These are phyloP conservation scores for Aspergillus sp. DNA, from an alignment of 2,329 filamentous ascomycete genomes.

Conservation along the genomic window DNA sequence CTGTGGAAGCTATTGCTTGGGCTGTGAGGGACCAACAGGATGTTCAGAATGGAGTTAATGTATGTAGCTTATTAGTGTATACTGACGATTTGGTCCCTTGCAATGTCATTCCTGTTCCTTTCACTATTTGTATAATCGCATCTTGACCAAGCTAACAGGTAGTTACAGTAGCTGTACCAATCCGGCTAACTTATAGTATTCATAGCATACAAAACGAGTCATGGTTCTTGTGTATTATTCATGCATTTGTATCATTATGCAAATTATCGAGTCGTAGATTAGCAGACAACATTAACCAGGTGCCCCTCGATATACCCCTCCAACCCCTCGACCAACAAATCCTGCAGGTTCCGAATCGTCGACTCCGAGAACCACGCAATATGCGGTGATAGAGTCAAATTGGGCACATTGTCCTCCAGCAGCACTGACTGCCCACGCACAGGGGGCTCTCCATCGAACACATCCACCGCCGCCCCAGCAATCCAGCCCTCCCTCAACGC, in stretches of 20 bases:
- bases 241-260: neutral
- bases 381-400: conserved; percentile 53
- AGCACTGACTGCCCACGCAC: conserved; percentile 45
- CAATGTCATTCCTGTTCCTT: too few relatives aligned
- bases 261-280: too few relatives aligned
- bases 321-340: neutral
- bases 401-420: conserved; percentile 45
- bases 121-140: too few relatives aligned
- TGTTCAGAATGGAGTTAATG: too few relatives aligned
- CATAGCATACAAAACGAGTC: too few relatives aligned
- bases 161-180: too few relatives aligned
- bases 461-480: conserved; percentile 50
- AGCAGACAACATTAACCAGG: conserved; percentile 2
- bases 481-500: conserved; percentile 46
- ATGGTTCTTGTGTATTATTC: neutral
- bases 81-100: too few relatives aligned
- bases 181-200: too few relatives aligned
- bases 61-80: too few relatives aligned
- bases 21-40: too few relatives aligned
- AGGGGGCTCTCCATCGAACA: conserved; percentile 46
- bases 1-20: too few relatives aligned
- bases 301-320: conserved; percentile 3
- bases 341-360: conserved; percentile 48
- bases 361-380: conserved; percentile 53
- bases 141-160: too few relatives aligned